phyloP scores from a whole-genome alignment of 805 yeast genomes.

The Candida hispaniensis region DNA sequence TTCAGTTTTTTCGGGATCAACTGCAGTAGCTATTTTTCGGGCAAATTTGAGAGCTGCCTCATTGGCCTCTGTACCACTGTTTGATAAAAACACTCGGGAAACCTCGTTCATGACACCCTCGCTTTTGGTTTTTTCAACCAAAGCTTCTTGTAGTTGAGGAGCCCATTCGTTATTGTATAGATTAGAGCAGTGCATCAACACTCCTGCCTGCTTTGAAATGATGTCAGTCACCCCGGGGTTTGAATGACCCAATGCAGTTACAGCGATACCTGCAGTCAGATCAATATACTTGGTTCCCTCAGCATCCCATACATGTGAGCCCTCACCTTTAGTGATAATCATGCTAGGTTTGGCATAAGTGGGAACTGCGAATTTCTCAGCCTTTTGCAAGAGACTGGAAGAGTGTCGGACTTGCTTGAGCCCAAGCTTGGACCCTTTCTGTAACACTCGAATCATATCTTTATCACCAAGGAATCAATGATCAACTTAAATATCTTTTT shows the following conservation, averaged over 20 bases:
- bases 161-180: conserved; percentile 78
- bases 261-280: conserved; percentile 95
- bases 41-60: conserved; percentile 72
- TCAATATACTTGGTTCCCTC: conserved; percentile 71
- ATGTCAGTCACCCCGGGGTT: conserved; percentile 64
- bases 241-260: conserved; percentile 86
- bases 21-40: conserved; percentile 63
- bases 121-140: conserved; percentile 56
- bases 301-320: conserved; percentile 70
- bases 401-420: conserved; percentile 2
- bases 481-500: no score
- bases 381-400: conserved; percentile 10
- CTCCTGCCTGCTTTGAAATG: conserved; percentile 57
- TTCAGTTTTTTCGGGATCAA: conserved; percentile 38
- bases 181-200: conserved; percentile 76
- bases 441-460: no score
- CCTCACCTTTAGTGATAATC: conserved; percentile 70
- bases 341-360: conserved; percentile 37
- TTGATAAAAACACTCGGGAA: conserved; percentile 56
- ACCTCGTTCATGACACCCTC: conserved; percentile 79
- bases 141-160: conserved; percentile 59
- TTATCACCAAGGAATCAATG: no score
- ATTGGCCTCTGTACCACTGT: conserved; percentile 72
- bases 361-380: conserved; percentile 26
- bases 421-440: no score